A percentile compares a stretch with the other conserved stretches of the same genome.
These are phyloP conservation scores for Neofusicoccum parvum DNA, from an alignment of 2,329 filamentous ascomycete genomes.

Conservation along the genomic window DNA sequence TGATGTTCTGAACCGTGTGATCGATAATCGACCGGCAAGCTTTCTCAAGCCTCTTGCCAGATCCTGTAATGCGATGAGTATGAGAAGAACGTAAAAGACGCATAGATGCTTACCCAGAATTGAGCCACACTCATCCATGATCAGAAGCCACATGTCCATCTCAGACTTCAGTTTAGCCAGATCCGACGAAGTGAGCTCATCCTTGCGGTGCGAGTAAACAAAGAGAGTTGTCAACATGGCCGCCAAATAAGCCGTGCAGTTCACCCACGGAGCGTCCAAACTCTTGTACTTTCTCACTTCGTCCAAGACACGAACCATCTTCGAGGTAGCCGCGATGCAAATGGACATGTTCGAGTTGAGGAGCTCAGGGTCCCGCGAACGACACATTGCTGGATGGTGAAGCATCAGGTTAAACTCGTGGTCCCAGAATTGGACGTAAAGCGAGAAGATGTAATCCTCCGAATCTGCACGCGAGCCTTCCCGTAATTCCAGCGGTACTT, in stretches of 20 bases:
- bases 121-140: slow-evolving; percentile 67
- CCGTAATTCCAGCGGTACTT: slow-evolving; percentile 63
- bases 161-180: slow-evolving; percentile 64
- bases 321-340: slow-evolving; percentile 66
- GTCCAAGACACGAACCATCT: slow-evolving; percentile 63
- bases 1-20: slow-evolving; percentile 51
- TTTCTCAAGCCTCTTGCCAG: slow-evolving; percentile 50
- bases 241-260: slow-evolving; percentile 69
- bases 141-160: slow-evolving; percentile 69
- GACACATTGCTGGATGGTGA: slow-evolving; percentile 56
- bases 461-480: slow-evolving; percentile 48
- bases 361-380: slow-evolving; percentile 59
- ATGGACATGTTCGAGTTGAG: slow-evolving; percentile 57
- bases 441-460: slow-evolving; percentile 51
- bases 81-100: background rate
- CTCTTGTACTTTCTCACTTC: slow-evolving; percentile 66
- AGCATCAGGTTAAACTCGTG: slow-evolving; percentile 54
- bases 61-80: slow-evolving; percentile 38
- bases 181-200: slow-evolving; percentile 60
- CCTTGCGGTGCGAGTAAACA: slow-evolving; percentile 67
- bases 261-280: slow-evolving; percentile 78
- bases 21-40: slow-evolving; percentile 54
- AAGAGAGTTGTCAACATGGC: slow-evolving; percentile 75
- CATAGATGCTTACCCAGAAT: slow-evolving; percentile 62
- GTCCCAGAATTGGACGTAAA: slow-evolving; percentile 54